Evolutionary conservation across 176 grass and related monocot species (phyloP), one percentile per base, ranked within the genome.

Genomic region (Carex cristatella): DNA sequence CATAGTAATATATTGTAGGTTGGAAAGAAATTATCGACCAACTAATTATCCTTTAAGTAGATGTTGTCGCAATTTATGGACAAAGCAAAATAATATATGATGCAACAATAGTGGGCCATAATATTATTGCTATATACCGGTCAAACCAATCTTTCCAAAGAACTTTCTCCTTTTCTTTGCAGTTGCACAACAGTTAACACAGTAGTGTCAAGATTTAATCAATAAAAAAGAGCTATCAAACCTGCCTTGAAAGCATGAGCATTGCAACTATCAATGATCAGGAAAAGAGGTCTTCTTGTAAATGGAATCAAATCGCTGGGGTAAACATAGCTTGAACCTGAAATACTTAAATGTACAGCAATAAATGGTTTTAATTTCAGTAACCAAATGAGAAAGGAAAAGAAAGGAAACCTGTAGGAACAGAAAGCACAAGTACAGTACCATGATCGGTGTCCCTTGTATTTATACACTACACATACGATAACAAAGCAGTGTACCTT

Each of bases 201-300:
- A 56, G 27, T 23, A 78, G 12, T 48, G 5, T 30, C 51, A 57
- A 23, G 12, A 57, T 55, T 79, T 57, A 4, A 48, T 65, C 46
- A 79, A 85, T 57, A 86, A 77, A 87, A 77, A 72, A 72, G 82
- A 87, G 72, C 79, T 88, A 89, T 90, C 88, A 94, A 97, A 94
- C 95, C 92, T 98, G 90, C 95, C 95, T 98, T 98, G 85, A 98
- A 98, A 86, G 89, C 86, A 93, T 87, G 84, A 74, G 92, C 90
- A 86, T 81, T 56, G 46, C 73, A 83, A 54, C 95, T 94, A 87
- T 98, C 95, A 79, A 97, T 90, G 78, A 98, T 93, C 87, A 98
- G 84, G 88, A 98, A 93, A 81, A 94, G 89, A 81, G 95, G 86
- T 87, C 87, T 87, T 90, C 95, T 94, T 85, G 95, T 98, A 91